These are phyloP conservation scores for Viola odorata DNA, from an alignment of 345 rosid species.

Conservation along the genomic window DNA sequence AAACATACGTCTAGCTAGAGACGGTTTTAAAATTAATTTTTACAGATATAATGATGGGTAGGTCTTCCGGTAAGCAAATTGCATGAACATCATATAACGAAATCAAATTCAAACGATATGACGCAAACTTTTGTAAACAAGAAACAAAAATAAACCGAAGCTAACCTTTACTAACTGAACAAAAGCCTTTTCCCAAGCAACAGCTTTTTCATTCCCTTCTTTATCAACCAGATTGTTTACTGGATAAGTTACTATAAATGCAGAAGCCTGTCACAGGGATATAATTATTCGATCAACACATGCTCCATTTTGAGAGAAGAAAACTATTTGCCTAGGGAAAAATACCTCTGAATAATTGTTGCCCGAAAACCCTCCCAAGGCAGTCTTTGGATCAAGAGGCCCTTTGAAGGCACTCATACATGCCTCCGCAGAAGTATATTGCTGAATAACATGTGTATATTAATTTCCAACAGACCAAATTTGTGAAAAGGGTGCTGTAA, in stretches of 20 bases:
- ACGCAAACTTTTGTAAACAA: too few relatives aligned
- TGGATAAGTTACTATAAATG: slow-evolving; percentile 89
- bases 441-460: slow-evolving; percentile 42
- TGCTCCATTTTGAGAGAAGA: neutral
- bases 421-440: slow-evolving; percentile 75
- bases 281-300: slow-evolving; percentile 17
- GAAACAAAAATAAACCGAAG: too few relatives aligned
- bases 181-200: slow-evolving; percentile 98
- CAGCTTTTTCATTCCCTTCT: slow-evolving; percentile 58
- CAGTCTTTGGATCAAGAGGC: slow-evolving; percentile 93
- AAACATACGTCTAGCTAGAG: too few relatives aligned
- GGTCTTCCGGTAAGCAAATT: too few relatives aligned
- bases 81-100: too few relatives aligned
- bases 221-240: slow-evolving; percentile 68
- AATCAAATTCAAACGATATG: too few relatives aligned
- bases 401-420: slow-evolving; percentile 96
- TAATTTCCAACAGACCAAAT: slow-evolving; percentile 8
- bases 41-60: too few relatives aligned
- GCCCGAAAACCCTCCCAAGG: slow-evolving; percentile 88
- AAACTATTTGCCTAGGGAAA: slow-evolving; percentile 8
- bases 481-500: too few relatives aligned
- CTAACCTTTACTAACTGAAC: slow-evolving; percentile 78
- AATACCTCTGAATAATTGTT: slow-evolving; percentile 80
- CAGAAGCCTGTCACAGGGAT: slow-evolving; percentile 73
- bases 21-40: too few relatives aligned